Evolutionary conservation across 225 moss, liverwort and hornwort species (phyloP), one percentile per base, ranked within the genome.

Genomic region (Thuidium tamariscinum): DNA sequence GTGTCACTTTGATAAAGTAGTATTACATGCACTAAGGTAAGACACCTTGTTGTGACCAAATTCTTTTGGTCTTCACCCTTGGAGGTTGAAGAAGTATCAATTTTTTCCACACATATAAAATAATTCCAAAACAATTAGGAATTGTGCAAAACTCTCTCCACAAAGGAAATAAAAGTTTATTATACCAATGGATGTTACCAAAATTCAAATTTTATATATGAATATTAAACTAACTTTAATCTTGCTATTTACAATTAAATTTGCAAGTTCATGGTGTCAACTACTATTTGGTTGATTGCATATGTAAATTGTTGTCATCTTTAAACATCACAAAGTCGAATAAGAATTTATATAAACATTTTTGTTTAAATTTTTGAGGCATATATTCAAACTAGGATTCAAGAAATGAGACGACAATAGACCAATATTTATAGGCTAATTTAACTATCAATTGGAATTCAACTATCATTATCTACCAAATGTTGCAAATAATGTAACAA

Each of bases 91-190:
- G 9, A 69, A 69, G 41, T 21, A 41, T 26, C 25, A 41, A 41
- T 13, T 41, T 13, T 41, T 7, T 41, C 41, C 15, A 26, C 25
- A 4, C 13, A 14, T 68, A 19, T 2, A 68, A 0, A 41, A 68
- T 39, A 41, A 3, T 41, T 41, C 5, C 3, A 14, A 26, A 14
- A 65, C 8, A 8, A 4, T 23, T 41, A 41, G 2, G 2, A 26
- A 41, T 16, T 37, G 4, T 37, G 13, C 13, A 37, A 39, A 19
- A 15, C 2, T 41, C 5, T 41, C 7, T 69, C 14, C 15, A 11
- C 0, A 1, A 4, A 15, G 0, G 1, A 15, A 26, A 69, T 42
- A 15, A 26, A 25, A 26, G 2, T 69, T 69, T 26, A 7, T 0
- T 25, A 25, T 13, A 22, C 21, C 12, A 37, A 12, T n/a, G n/a